Base-by-base conservation (phyloP, 495 filamentous ascomycete species). In the Acidomyces sp. region DNA sequence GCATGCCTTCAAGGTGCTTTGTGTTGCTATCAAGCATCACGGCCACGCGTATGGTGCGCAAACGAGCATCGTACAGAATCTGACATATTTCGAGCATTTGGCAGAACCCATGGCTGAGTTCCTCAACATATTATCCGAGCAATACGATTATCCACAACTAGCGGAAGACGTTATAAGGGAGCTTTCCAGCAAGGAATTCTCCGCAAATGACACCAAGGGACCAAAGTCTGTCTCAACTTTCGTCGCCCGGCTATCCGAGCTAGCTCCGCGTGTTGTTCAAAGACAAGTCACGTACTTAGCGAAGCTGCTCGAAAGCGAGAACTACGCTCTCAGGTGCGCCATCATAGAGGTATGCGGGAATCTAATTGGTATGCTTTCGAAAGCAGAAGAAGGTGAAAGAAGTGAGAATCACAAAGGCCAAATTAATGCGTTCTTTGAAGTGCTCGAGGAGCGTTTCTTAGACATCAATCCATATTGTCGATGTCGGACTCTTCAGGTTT, bases 61-160 rank as follows among this genome's bases (percentile, higher is more conserved):
- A 73, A 96, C 92, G 4, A 92, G 86, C 6, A 93, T 96, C 56
- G 82, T 95, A 33, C 90, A 96, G 55, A 96, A 86, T 52, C 63
- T 99, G 41, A 90, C 92, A 0, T 99, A 99, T 60, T 99, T 95
- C 43, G 90, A 99, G 59, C 90, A 99, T 58, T 63, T 99, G 12
- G 85, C 90, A 0, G 90, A 99, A 56, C 92, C 92, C 0, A 99
- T 99, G 90, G 92, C 90, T 16, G 90, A 99, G 59, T 93, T 96
- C 52, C 65, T 96, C 0, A 87, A 96, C 48, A 99, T 99, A 51
- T 68, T 99, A 18, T 73, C 83, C 0, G 87, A 96, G 54, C 85
- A 95, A 71, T 99, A 96, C 64, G 90, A 99, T 61, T 93, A 95
- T 55, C 83, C 87, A 6, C 90, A 99, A 54, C 69, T 99, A 5